A percentile compares a stretch with the other conserved stretches of the same genome.
Evolutionary conservation across 805 yeast genomes (phyloP).

Genomic region (Torulaspora franciscae): DNA sequence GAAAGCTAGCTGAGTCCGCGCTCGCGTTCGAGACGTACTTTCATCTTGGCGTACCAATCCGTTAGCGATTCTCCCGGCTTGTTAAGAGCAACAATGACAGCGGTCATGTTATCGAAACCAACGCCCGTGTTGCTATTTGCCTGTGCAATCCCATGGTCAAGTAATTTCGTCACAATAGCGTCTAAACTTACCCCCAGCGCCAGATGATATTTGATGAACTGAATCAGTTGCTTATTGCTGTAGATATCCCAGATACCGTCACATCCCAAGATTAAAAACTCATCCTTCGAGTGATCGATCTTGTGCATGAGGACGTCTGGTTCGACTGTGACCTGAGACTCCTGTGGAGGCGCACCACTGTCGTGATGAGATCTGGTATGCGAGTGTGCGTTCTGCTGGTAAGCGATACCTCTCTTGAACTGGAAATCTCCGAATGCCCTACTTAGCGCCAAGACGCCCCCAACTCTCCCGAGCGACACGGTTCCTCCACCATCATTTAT

Average conservation of each 20-base stretch:
- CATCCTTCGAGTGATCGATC: conserved; percentile 44
- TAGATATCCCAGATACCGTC: conserved; percentile 81
- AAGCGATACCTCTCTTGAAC: conserved; percentile 41
- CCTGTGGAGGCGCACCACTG: conserved; percentile 47
- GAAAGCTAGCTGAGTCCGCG: conserved; percentile 17
- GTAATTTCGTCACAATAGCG: conserved; percentile 52
- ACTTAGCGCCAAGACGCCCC: conserved; percentile 88
- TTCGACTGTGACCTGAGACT: conserved; percentile 72
- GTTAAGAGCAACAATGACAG: conserved; percentile 62
- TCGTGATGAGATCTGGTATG: conserved; percentile 7
- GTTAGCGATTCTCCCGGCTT: conserved; percentile 41
- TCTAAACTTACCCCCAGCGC: conserved; percentile 53
- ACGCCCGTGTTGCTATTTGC: conserved; percentile 72
- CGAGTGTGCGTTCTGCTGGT: conserved; percentile 33
- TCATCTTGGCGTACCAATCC: conserved; percentile 57
- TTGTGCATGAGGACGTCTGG: conserved; percentile 67
- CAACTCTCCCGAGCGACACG: conserved; percentile 89
- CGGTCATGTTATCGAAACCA: conserved; percentile 80
- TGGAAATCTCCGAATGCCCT: conserved; percentile 83
- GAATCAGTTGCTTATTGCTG: conserved; percentile 51
- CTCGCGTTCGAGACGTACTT: conserved; percentile 38
- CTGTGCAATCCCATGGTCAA: conserved; percentile 63
- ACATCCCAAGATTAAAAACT: conserved; percentile 69
- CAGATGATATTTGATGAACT: conserved; percentile 52
- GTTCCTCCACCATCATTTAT: conserved; percentile 92